Base-by-base conservation (phyloP, 176 grass and related monocot genomes). In the Triticum turgidum region DNA sequence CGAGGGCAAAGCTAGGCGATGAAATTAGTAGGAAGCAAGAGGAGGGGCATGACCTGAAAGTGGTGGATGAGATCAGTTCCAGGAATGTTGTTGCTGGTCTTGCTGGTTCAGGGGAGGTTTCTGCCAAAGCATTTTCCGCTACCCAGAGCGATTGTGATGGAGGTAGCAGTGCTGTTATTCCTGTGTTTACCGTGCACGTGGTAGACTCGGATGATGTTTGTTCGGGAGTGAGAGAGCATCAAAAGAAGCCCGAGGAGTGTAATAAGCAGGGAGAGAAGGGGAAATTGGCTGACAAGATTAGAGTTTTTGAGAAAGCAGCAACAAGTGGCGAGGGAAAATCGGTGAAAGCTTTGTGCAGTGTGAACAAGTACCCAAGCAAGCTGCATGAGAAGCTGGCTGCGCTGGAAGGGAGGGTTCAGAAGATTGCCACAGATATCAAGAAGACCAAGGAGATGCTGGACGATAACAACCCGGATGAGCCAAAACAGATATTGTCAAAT, bases 371-470 rank as follows among this genome's bases (percentile, higher is more conserved):
- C 80, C 91, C 97, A 33, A 98, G 97, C 82, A 94, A 87, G 80
- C 84, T 98, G 73, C 92, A 96, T 42, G 97, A 98, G 67, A 98
- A 98, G 70, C 61, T 96, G 24, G 94, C 97, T 25, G 78, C 89
- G 1, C 33, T 96, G 76, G 97, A 99, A 90, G 94, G 90, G 30
- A 92, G 91, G 74, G 97, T 99, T 84, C 97, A 94, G 87, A 96
- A 94, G 85, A 99, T 99, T 87, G 97, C 94, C 39, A 92, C 92
- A 3, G 94, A 98, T 49, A 98, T 98, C 82, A 96, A 96, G 79
- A 86, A 91, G 61, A 98, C 97, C 18, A 98, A 98, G 68, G 97
- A 92, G 77, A 92, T 96, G 83, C 77, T 98, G 67, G 97, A 98
- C 74, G 88, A 84, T 33, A 91, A 92, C 85, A 96, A 98, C 52